Evolutionary conservation across 225 moss, liverwort and hornwort species (phyloP), one percentile per base, ranked within the genome.

Genomic region (Pleurozium schreberi): DNA sequence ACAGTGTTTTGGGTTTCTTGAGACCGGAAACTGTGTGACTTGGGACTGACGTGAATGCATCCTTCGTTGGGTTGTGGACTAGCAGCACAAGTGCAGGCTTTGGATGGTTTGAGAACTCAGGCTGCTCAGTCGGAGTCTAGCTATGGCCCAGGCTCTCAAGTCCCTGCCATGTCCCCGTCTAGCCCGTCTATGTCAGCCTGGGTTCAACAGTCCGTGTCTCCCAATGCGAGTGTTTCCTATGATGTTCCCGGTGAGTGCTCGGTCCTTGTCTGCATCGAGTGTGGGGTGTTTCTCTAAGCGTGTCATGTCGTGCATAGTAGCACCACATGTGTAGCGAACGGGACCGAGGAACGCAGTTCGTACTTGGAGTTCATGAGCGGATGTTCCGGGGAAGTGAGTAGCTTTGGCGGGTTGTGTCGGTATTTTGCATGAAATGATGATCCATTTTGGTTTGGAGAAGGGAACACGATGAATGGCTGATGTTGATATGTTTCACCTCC

Each of bases 41-140:
- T 70, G 66, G 80, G 75, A 90, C 92, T 93, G 88, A 93, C 84
- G 36, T 69, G 53, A 71, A 47, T 27, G 42, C 88, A 58, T 84
- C 84, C 66, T 86, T 91, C 73, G 81, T 90, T 87, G 92, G 88
- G 77, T 91, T 91, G 93, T 94, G 94, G 87, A 88, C 82, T 42
- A 71, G 84, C 70, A 71, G 69, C 89, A 58, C 94, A 94, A 86
- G 90, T 94, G 90, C 94, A 94, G 91, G 95, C 91, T 49, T 94
- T 93, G 86, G 88, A 93, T 90, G 95, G 94, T 49, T 89, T 90
- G 60, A 88, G 95, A 92, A 92, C 88, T 65, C 94, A 95, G 84
- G 94, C 95, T 89, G 94, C 92, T 50, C 96, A 96, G 69, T 88
- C 96, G 83, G 97, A 98, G 87, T 93, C 96, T 88, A 92, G 92